A percentile compares a stretch with the other conserved stretches of the same genome.
These are phyloP conservation scores for Ogataea henricii DNA, from an alignment of 805 yeast species.

Conservation along the genomic window DNA sequence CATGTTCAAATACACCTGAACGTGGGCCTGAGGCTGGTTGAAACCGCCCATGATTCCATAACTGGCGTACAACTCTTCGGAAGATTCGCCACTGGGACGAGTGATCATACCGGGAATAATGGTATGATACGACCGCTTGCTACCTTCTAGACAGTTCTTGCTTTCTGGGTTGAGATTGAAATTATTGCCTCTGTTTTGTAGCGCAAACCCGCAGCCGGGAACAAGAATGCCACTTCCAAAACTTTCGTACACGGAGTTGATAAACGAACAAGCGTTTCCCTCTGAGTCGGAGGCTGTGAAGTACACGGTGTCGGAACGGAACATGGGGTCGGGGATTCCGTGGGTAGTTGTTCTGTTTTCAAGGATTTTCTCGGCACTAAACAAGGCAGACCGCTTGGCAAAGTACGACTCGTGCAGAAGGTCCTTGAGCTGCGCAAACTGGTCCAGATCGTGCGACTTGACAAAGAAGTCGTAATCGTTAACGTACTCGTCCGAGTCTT, in stretches of 20 bases:
- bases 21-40: conserved; percentile 85
- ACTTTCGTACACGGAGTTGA: conserved; percentile 67
- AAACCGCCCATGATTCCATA: conserved; percentile 73
- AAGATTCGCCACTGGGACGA: conserved; percentile 25
- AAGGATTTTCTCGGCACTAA: conserved; percentile 41
- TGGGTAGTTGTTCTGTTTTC: conserved; percentile 33
- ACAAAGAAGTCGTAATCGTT: conserved; percentile 54
- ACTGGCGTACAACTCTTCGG: conserved; percentile 60
- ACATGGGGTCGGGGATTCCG: conserved; percentile 54
- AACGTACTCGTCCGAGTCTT: conserved; percentile 74
- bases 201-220: conserved; percentile 61
- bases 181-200: conserved; percentile 78
- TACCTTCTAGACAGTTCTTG: conserved; percentile 63
- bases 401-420: conserved; percentile 54
- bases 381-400: conserved; percentile 48
- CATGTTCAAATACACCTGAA: conserved; percentile 73
- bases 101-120: conserved; percentile 84
- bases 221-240: conserved; percentile 76
- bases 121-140: conserved; percentile 79
- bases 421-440: conserved; percentile 32
- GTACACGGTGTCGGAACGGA: conserved; percentile 72
- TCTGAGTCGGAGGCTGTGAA: conserved; percentile 62
- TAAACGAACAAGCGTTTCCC: conserved; percentile 82
- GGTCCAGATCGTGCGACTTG: conserved; percentile 18
- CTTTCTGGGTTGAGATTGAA: conserved; percentile 61